phyloP scores from a whole-genome alignment of 2,329 filamentous ascomycete genomes.

The Botrytis elliptica region DNA sequence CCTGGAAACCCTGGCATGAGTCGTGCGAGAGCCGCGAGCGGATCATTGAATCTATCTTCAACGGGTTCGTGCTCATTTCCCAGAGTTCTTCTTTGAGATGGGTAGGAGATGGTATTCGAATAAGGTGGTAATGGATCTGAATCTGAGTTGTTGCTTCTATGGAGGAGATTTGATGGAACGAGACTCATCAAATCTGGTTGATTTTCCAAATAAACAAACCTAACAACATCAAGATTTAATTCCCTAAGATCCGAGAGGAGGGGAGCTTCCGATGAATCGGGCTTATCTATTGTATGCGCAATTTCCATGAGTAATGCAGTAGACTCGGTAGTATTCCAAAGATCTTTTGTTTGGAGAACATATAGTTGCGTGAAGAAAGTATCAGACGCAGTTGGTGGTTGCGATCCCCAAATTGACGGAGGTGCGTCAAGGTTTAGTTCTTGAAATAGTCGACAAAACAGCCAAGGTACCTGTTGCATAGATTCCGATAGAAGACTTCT shows the following conservation, averaged over 20 bases:
- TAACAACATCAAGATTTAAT: slow-evolving; percentile 37
- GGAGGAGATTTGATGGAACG: slow-evolving; percentile 35
- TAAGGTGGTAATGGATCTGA: slow-evolving; percentile 40
- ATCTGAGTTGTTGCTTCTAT: slow-evolving; percentile 39
- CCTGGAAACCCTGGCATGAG: slow-evolving; percentile 28
- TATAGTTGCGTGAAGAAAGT: slow-evolving; percentile 64
- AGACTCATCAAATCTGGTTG: slow-evolving; percentile 37
- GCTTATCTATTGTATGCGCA: slow-evolving; percentile 46
- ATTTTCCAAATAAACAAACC: slow-evolving; percentile 40
- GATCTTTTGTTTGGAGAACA: slow-evolving; percentile 63
- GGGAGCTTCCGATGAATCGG: slow-evolving; percentile 24
- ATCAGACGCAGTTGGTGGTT: slow-evolving; percentile 53
- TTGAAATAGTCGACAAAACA: slow-evolving; percentile 77
- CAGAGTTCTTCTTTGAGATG: slow-evolving; percentile 27
- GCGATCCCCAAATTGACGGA: slow-evolving; percentile 77
- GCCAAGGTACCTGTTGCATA: slow-evolving; percentile 76
- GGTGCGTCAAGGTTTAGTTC: slow-evolving; percentile 78
- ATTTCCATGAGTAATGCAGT: slow-evolving; percentile 63
- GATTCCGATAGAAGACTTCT: slow-evolving; percentile 63
- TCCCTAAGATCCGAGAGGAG: slow-evolving; percentile 27
- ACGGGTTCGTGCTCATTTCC: slow-evolving; percentile 17
- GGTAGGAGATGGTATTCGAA: slow-evolving; percentile 36
- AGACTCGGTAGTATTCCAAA: slow-evolving; percentile 70
- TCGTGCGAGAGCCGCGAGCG: slow-evolving; percentile 33
- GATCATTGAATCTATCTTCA: slow-evolving; percentile 29